Percentiles rank a stretch among this genome's conserved stretches.
Evolutionary conservation across 352 stramenopile genomes (phyloP).

Genomic region (Globisporangium echinulatum): DNA sequence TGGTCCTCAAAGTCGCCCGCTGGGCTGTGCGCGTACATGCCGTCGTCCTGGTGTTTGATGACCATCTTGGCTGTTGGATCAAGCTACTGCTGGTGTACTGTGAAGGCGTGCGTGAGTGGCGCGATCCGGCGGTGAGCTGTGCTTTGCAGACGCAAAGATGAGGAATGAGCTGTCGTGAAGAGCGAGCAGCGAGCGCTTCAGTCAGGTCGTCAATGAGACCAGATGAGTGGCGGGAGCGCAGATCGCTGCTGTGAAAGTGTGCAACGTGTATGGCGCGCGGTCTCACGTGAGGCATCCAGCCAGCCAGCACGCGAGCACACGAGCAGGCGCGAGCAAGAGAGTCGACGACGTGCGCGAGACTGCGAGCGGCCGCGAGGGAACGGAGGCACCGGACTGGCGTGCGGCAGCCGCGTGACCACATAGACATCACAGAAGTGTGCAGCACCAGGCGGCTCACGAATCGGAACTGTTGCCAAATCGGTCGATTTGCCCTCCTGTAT

Average conservation of each 20-base stretch:
- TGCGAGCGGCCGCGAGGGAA: neutral
- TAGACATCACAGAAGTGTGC: neutral
- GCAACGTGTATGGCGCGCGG: no score
- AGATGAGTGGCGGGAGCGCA: neutral
- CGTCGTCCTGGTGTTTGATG: neutral
- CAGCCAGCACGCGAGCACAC: neutral
- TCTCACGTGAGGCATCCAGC: neutral
- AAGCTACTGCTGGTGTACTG: constrained; percentile 1
- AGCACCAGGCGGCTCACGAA: no score
- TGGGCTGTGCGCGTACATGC: constrained; percentile 1
- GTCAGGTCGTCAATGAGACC: neutral
- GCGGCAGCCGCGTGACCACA: no score
- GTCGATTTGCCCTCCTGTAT: neutral
- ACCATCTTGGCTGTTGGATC: neutral
- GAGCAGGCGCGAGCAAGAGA: neutral
- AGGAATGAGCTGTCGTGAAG: constrained; percentile 6
- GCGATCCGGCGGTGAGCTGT: neutral
- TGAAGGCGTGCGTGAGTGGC: neutral
- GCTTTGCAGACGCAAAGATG: constrained; percentile 8
- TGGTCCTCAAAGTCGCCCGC: constrained; percentile 9
- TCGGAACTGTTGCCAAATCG: neutral
- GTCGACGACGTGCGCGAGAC: neutral
- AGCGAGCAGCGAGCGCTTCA: neutral
- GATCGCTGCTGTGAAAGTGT: no score
- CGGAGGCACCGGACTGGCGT: neutral